Evolutionary conservation across 2,329 filamentous ascomycete genomes (phyloP).

Genomic region (Ceratocystis harringtonii): DNA sequence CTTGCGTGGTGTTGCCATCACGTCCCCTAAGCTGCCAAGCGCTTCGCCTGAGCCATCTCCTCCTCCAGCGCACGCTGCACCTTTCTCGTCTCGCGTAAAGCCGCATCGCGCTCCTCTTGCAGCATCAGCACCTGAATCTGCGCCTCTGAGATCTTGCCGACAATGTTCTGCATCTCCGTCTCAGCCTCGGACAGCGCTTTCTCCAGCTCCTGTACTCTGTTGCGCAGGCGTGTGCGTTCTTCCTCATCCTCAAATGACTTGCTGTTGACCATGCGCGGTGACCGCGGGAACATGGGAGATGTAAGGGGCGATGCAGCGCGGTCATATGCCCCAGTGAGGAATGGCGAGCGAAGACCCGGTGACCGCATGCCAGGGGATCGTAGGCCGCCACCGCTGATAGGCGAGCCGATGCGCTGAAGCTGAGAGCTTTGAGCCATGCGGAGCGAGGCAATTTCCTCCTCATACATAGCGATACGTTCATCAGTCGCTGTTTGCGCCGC

Average conservation of each 20-base stretch:
- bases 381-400: conserved; percentile 23
- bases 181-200: conserved; percentile 46
- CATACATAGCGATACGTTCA: conserved; percentile 65
- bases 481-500: conserved; percentile 75
- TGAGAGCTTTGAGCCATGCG: conserved; percentile 64
- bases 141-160: conserved; percentile 62
- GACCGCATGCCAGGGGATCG: conserved; percentile 18
- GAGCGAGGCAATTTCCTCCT: conserved; percentile 65
- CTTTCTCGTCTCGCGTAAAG: conserved; percentile 53
- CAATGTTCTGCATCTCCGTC: conserved; percentile 67
- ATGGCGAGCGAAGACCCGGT: conserved; percentile 3
- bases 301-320: conserved; percentile 23
- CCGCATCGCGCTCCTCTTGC: conserved; percentile 59
- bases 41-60: conserved; percentile 31
- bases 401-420: conserved; percentile 41
- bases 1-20: neutral
- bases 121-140: conserved; percentile 74
- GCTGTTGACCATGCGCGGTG: conserved; percentile 35
- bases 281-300: conserved; percentile 26
- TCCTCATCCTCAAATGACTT: conserved; percentile 57
- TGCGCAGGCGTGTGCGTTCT: conserved; percentile 60
- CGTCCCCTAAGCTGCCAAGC: conserved; percentile 5
- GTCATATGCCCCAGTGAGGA: conserved; percentile 20
- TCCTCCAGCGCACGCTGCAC: conserved; percentile 52
- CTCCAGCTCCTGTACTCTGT: conserved; percentile 72